A percentile compares a stretch with the other conserved stretches of the same genome.
phyloP scores from a whole-genome alignment of 257 asterid genomes.

The Ophiorrhiza pumila region DNA sequence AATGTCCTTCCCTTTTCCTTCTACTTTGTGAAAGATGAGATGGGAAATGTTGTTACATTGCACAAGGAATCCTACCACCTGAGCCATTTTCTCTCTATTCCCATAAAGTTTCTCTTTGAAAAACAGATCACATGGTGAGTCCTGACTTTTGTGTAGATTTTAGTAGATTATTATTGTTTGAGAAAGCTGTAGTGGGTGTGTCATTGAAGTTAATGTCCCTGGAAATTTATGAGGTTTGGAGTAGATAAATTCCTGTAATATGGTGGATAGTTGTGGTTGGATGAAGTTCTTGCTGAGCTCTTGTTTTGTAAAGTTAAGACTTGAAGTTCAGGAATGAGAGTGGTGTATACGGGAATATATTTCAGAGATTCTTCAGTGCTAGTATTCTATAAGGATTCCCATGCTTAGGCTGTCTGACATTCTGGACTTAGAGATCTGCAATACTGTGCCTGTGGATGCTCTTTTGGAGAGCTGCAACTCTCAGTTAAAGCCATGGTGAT shows the following conservation, averaged over 20 bases:
- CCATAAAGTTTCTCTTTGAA: neutral
- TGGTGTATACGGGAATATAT: too few relatives aligned
- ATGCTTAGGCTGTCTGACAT: neutral
- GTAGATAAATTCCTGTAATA: neutral
- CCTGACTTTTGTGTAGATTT: neutral
- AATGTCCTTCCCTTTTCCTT: neutral
- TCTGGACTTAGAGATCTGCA: neutral
- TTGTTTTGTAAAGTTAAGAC: neutral
- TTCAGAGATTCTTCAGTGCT: neutral
- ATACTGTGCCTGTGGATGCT: neutral
- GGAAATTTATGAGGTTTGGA: neutral
- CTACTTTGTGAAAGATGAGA: neutral
- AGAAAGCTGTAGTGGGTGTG: neutral
- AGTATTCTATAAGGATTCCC: neutral
- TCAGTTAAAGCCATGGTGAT: neutral
- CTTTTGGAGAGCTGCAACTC: neutral
- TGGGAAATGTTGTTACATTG: neutral
- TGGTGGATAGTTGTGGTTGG: neutral
- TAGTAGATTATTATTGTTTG: neutral
- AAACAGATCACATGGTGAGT: neutral
- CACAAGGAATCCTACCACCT: neutral
- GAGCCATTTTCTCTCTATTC: neutral
- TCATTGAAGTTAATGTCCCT: neutral
- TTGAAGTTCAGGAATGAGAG: neutral
- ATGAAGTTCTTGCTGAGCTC: neutral